Evolutionary conservation across 225 moss, liverwort and hornwort species (phyloP), one percentile per base, ranked within the genome.

Genomic region (Marchantia paleacea): DNA sequence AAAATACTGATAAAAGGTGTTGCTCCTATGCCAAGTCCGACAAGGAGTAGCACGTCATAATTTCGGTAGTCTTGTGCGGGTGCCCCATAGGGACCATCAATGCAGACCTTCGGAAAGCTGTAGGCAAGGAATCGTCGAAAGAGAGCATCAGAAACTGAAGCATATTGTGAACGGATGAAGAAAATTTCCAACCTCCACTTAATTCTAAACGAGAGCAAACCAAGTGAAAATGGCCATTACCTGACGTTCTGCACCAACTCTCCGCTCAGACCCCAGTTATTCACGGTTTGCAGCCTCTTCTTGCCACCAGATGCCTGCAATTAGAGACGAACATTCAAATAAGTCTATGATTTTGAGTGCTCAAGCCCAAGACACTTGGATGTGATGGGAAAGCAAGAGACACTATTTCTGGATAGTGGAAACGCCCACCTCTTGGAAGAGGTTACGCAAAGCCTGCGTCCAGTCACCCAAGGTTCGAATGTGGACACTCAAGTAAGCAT

Each of bases 1-100:
- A 99, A 86, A 80, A 99, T 95, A 47, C 99, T 99, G 24, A 99
- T 99, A 62, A 99, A 99, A n/a, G 99, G 99, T 0, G 99, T 99
- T 6, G 95, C 99, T 3, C 99, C 99, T 49, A 99, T 99, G 9
- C 99, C 99, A 12, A 99, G 89, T n/a, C 99, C 99, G 10, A 99
- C 99, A 10, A 99, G 87, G 55, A 99, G 83, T 57, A 99, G 75
- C 72, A 99, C 95, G 25, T 99, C 99, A 60, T 99, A 99, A 71
- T 99, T 92, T 15, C 89, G 82, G 52, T 95, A 99, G 77, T 92
- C 94, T 85, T 99, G 99, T 0, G 99, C 99, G 1, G 99, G 99
- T 55, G 99, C 90, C 22, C 97, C 97, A 51, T 95, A 97, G 0
- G 97, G 97, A 0, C 97, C 97, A 65, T 97, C 97, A 29, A 97